These are phyloP conservation scores for Salix arbutifolia DNA, from an alignment of 345 rosid genomes.

Conservation along the genomic window DNA sequence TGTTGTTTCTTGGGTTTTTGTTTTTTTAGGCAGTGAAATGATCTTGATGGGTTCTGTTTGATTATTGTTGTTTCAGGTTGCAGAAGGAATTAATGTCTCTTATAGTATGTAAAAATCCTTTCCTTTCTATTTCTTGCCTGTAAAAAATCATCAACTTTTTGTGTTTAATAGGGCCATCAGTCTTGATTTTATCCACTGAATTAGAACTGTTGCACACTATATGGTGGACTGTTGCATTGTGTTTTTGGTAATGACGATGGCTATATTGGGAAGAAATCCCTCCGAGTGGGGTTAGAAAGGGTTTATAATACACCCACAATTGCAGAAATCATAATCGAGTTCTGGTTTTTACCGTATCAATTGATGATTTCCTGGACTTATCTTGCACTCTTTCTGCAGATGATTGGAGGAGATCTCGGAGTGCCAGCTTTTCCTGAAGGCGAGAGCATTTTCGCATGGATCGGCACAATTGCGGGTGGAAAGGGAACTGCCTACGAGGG, in stretches of 20 bases:
- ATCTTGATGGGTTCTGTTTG: not conserved
- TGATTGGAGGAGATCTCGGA: conserved; percentile 26
- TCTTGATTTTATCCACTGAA: not conserved
- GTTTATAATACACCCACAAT: not conserved
- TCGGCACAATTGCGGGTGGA: conserved; percentile 29
- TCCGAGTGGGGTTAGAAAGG: not conserved
- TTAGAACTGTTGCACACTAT: not conserved
- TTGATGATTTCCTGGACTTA: not conserved
- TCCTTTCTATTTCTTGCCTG: not conserved
- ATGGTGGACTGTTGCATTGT: not conserved
- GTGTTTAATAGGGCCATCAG: not conserved
- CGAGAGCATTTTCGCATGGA: conserved; percentile 29
- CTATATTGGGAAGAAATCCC: not conserved
- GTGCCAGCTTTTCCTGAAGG: conserved; percentile 33
- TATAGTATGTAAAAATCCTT: conserved; percentile 15
- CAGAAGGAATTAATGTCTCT: conserved; percentile 34
- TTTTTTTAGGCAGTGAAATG: not conserved
- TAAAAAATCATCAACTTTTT: not conserved
- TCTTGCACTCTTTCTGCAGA: conserved; percentile 4
- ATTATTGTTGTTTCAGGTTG: conserved; percentile 15
- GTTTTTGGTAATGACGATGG: not conserved
- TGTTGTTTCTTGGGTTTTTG: not conserved
- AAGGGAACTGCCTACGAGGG: conserved; percentile 27
- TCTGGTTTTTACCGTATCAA: not conserved
- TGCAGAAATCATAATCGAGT: not conserved